Evolutionary conservation across 768 basidiomycete genomes (phyloP).

Genomic region (Tremella fuciformis): DNA sequence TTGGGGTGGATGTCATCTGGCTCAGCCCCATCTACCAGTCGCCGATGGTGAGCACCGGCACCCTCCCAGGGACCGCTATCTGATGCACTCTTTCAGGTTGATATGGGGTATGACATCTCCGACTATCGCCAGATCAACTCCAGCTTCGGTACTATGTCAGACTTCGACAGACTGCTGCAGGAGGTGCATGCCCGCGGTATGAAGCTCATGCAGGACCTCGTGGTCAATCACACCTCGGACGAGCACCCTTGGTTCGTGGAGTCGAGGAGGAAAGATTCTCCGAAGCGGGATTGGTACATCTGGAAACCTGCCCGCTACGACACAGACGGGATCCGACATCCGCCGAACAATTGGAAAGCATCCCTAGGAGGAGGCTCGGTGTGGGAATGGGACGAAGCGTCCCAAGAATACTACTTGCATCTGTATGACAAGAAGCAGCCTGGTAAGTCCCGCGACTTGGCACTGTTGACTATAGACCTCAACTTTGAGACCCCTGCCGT

Average conservation of each 20-base stretch:
- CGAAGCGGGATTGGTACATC: conserved; percentile 71
- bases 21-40: conserved; percentile 66
- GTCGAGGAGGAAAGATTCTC: conserved; percentile 57
- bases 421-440: conserved; percentile 7
- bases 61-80: background rate
- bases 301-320: conserved; percentile 65
- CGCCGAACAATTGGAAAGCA: conserved; percentile 72
- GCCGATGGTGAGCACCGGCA: background rate
- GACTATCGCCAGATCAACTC: conserved; percentile 57
- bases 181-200: conserved; percentile 62
- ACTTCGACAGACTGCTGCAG: conserved; percentile 41
- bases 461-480: conserved; percentile 14
- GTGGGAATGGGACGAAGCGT: conserved; percentile 66
- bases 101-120: conserved; percentile 68
- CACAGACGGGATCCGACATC: conserved; percentile 58
- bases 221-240: conserved; percentile 70
- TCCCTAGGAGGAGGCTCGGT: conserved; percentile 58
- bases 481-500: conserved; percentile 70
- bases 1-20: conserved; percentile 69
- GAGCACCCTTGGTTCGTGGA: conserved; percentile 70
- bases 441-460: background rate
- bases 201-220: conserved; percentile 74
- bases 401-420: conserved; percentile 71
- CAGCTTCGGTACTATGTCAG: conserved; percentile 58
- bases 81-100: conserved; percentile 31